phyloP scores from a whole-genome alignment of 176 grass and related monocot genomes.

The Ensete ventricosum region DNA sequence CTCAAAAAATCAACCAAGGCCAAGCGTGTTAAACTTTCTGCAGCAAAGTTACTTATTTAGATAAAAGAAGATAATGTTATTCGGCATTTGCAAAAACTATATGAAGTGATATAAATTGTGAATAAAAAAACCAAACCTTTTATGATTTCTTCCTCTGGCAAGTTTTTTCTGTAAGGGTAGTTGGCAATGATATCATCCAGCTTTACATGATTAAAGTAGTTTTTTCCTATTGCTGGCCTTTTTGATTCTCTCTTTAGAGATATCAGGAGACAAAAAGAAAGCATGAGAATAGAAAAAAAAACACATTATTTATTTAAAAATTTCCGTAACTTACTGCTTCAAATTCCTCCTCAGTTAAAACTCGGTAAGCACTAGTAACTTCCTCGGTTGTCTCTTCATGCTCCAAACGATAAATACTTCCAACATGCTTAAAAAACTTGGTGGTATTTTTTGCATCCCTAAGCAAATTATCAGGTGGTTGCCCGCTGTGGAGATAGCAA shows the following conservation, averaged over 20 bases:
- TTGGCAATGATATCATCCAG: conserved; percentile 71
- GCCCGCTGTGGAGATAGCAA: conserved; percentile 43
- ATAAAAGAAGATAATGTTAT: conserved; percentile 1
- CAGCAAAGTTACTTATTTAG: not conserved
- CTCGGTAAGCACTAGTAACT: conserved; percentile 49
- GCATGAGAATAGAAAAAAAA: conserved; percentile 18
- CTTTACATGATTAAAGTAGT: conserved; percentile 77
- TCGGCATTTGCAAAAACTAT: not conserved
- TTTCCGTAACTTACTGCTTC: conserved; percentile 55
- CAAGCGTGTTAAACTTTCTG: conserved; percentile 64
- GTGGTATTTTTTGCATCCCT: conserved; percentile 72
- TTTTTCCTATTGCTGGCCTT: conserved; percentile 72
- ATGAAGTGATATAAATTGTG: conserved; percentile 1
- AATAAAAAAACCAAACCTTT: conserved; percentile 45
- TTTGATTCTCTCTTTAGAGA: conserved; percentile 71
- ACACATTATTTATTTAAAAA: conserved; percentile 14
- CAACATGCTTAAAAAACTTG: conserved; percentile 76
- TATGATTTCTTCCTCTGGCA: conserved; percentile 44
- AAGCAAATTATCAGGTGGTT: conserved; percentile 80
- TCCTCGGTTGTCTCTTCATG: conserved; percentile 21
- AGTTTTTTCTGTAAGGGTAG: conserved; percentile 75
- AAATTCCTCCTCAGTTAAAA: conserved; percentile 73
- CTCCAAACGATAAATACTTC: conserved; percentile 49
- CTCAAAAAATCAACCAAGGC: conserved; percentile 97
- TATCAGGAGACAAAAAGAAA: conserved; percentile 19